Conservation (phyloP, 164 flowering plant genomes). For the Saururus chinensis region DNA sequence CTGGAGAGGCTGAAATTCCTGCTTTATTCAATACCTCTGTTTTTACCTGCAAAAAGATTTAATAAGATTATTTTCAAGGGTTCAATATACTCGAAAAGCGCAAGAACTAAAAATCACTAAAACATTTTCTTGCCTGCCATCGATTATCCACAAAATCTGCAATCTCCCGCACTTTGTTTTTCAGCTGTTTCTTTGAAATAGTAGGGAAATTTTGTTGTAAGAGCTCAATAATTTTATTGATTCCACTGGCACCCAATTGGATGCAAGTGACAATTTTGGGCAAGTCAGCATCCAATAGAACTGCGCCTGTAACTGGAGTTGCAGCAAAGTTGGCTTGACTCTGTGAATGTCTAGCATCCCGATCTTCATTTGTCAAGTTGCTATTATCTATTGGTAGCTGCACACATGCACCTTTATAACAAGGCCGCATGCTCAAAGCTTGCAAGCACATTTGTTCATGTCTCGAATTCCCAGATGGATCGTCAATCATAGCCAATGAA, state of each 20-base stretch:
- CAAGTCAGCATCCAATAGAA: constrained; percentile 45
- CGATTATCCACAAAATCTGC: constrained; percentile 68
- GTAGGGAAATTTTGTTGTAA: constrained; percentile 55
- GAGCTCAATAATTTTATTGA: constrained; percentile 49
- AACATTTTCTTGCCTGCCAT: constrained; percentile 43
- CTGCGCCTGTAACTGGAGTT: constrained; percentile 15
- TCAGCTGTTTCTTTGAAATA: constrained; percentile 46
- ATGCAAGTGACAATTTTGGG: constrained; percentile 53
- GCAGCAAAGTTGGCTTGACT: constrained; percentile 14
- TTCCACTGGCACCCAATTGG: constrained; percentile 44
- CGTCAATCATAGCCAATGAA: constrained; percentile 31
- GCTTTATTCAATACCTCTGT: constrained; percentile 55
- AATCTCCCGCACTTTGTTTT: constrained; percentile 70
- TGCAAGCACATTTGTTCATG: constrained; percentile 60
- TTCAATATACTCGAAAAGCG: background rate
- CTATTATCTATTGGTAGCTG: constrained; percentile 22
- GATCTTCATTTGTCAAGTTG: constrained; percentile 21
- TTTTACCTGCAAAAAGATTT: constrained; percentile 50
- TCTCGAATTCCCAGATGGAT: constrained; percentile 38
- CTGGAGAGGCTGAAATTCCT: constrained; percentile 58
- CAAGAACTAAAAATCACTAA: background rate
- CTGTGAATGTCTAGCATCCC: constrained; percentile 23
- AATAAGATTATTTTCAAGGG: background rate
- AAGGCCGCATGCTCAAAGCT: constrained; percentile 48
- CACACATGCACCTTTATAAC: constrained; percentile 29